Conservation (phyloP, 805 yeast species). For the Nematodospora valgi region DNA sequence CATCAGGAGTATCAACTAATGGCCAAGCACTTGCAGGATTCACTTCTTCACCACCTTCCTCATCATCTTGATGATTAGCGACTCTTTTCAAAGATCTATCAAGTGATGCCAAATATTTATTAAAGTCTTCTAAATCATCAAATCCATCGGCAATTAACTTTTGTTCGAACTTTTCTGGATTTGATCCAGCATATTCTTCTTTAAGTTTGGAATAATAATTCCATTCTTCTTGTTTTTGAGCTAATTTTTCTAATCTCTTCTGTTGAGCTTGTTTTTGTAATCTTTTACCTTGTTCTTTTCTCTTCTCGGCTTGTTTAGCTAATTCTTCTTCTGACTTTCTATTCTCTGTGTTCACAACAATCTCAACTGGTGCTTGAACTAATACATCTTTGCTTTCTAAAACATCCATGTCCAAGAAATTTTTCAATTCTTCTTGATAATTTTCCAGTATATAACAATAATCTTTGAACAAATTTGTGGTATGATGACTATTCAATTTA, state of each 20-base stretch:
- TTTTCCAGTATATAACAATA: constrained; percentile 74
- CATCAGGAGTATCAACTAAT: constrained; percentile 79
- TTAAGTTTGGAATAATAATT: constrained; percentile 63
- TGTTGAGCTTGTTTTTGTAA: constrained; percentile 92
- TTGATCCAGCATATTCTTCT: constrained; percentile 46
- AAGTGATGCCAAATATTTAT: constrained; percentile 58
- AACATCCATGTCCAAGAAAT: constrained; percentile 55
- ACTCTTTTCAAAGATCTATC: constrained; percentile 71
- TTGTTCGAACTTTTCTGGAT: constrained; percentile 51
- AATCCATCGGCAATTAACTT: constrained; percentile 71
- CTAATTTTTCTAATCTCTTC: constrained; percentile 72
- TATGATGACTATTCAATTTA: constrained; percentile 59
- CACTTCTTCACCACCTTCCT: constrained; percentile 27
- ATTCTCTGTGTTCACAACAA: constrained; percentile 58
- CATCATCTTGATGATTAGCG: constrained; percentile 57
- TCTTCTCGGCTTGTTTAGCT: constrained; percentile 67
- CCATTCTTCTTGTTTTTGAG: constrained; percentile 77
- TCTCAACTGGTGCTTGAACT: constrained; percentile 71
- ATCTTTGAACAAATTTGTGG: constrained; percentile 65
- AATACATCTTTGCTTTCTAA: constrained; percentile 71
- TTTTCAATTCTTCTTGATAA: constrained; percentile 60
- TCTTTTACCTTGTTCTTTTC: constrained; percentile 81
- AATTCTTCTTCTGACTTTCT: constrained; percentile 85
- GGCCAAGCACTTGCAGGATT: constrained; percentile 63
- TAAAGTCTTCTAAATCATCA: constrained; percentile 68